A percentile compares a stretch with the other conserved stretches of the same genome.
These are phyloP conservation scores for Dinochytrium kinnereticum DNA, from an alignment of 371 early-diverging fungal genomes.

Conservation along the genomic window DNA sequence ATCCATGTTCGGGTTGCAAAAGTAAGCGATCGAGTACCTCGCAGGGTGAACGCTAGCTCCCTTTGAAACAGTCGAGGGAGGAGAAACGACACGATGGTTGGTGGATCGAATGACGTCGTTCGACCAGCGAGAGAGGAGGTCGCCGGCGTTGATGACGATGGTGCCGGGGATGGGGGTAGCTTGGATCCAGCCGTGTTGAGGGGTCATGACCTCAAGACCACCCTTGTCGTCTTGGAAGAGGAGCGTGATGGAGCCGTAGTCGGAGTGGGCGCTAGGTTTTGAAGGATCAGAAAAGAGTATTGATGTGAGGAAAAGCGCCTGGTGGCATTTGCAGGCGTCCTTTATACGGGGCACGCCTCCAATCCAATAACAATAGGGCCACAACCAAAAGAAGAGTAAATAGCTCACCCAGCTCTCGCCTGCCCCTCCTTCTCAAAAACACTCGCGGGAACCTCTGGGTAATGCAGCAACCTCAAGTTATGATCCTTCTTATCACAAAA, in stretches of 20 bases:
- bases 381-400: background rate
- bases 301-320: background rate
- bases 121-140: slow-evolving; percentile 75
- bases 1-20: slow-evolving; percentile 49
- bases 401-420: slow-evolving; percentile 16
- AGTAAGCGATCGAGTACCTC: slow-evolving; percentile 76
- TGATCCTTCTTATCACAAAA: slow-evolving; percentile 36
- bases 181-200: slow-evolving; percentile 62
- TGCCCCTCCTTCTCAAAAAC: slow-evolving; percentile 12
- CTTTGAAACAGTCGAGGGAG: slow-evolving; percentile 20
- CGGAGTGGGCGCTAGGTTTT: slow-evolving; percentile 57
- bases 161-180: slow-evolving; percentile 66
- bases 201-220: slow-evolving; percentile 70
- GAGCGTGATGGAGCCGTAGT: slow-evolving; percentile 76
- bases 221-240: slow-evolving; percentile 71
- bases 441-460: slow-evolving; percentile 20
- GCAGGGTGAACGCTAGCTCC: slow-evolving; percentile 62
- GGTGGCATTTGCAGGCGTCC: too few relatives aligned
- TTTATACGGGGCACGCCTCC: too few relatives aligned
- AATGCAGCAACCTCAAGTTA: slow-evolving; percentile 38
- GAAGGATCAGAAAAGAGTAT: too few relatives aligned
- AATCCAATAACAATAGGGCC: background rate
- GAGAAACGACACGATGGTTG: slow-evolving; percentile 68
- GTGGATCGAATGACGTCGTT: slow-evolving; percentile 71
- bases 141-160: slow-evolving; percentile 74